Evolutionary conservation across 2,329 filamentous ascomycete genomes (phyloP).

Genomic region (Cladophialophora exuberans): DNA sequence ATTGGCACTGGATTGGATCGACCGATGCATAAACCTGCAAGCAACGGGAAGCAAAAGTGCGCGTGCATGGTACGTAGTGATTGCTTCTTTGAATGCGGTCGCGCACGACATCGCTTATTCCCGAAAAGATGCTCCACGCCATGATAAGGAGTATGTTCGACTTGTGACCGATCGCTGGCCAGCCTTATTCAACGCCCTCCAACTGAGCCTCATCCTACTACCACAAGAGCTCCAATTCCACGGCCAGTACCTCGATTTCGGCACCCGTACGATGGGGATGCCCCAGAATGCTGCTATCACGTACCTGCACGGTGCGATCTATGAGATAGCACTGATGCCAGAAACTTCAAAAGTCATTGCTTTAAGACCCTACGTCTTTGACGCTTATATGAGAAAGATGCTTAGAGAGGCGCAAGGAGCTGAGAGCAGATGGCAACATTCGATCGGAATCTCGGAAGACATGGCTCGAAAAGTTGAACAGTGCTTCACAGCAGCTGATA

Average conservation of each 20-base stretch:
- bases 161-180: constrained; percentile 13
- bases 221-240: constrained; percentile 38
- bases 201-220: constrained; percentile 37
- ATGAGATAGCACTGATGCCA: constrained; percentile 1
- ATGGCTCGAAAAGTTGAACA: constrained; percentile 20
- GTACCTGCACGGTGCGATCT: constrained; percentile 8
- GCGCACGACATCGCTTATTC: constrained; percentile 40
- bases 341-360: constrained; percentile 7
- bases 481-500: constrained; percentile 38
- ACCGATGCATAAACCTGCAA: constrained; percentile 40
- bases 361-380: constrained; percentile 15
- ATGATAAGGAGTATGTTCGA: constrained; percentile 5
- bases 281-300: not conserved
- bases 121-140: constrained; percentile 15
- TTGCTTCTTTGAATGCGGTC: constrained; percentile 44
- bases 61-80: constrained; percentile 45
- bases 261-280: not conserved
- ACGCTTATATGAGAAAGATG: constrained; percentile 9
- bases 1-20: constrained; percentile 38
- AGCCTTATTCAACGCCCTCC: constrained; percentile 37
- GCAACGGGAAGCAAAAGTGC: constrained; percentile 39
- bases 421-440: not conserved
- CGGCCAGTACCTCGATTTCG: constrained; percentile 36
- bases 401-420: not conserved
- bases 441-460: not conserved